phyloP scores from a whole-genome alignment of 805 yeast genomes.

The Sungouiozyma ichnusensis region DNA sequence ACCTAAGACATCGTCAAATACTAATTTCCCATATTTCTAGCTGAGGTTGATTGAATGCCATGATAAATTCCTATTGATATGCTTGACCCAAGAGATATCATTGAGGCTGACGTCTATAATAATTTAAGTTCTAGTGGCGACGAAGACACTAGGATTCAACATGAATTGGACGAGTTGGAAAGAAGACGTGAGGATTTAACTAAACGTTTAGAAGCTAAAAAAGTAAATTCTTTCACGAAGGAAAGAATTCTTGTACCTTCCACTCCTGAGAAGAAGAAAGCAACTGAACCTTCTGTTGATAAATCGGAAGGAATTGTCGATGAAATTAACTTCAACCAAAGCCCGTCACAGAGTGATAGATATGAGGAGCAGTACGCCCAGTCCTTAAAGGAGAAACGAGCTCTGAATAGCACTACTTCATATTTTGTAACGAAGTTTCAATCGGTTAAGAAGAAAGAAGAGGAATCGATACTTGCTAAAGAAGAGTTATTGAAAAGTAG shows the following conservation, averaged over 20 bases:
- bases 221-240: slow-evolving; percentile 22
- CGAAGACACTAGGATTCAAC: slow-evolving; percentile 13
- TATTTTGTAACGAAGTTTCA: slow-evolving; percentile 29
- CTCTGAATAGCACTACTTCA: slow-evolving; percentile 12
- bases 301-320: not conserved
- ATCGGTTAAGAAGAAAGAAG: slow-evolving; percentile 18
- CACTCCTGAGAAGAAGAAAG: slow-evolving; percentile 11
- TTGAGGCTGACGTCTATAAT: slow-evolving; percentile 12
- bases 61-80: too few species aligned
- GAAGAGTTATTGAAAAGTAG: slow-evolving; percentile 28
- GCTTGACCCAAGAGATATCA: slow-evolving; percentile 24
- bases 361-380: slow-evolving; percentile 1
- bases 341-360: slow-evolving; percentile 1
- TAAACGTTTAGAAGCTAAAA: slow-evolving; percentile 14
- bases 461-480: slow-evolving; percentile 12
- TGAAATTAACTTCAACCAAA: slow-evolving; percentile 5
- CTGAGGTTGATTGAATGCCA: too few species aligned
- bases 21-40: too few species aligned
- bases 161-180: slow-evolving; percentile 19
- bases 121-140: slow-evolving; percentile 17
- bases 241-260: slow-evolving; percentile 3
- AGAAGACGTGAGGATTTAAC: slow-evolving; percentile 19
- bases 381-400: not conserved
- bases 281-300: not conserved
- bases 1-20: too few species aligned